Evolutionary conservation across 805 yeast genomes (phyloP).

Genomic region (Yarrowia sp.): DNA sequence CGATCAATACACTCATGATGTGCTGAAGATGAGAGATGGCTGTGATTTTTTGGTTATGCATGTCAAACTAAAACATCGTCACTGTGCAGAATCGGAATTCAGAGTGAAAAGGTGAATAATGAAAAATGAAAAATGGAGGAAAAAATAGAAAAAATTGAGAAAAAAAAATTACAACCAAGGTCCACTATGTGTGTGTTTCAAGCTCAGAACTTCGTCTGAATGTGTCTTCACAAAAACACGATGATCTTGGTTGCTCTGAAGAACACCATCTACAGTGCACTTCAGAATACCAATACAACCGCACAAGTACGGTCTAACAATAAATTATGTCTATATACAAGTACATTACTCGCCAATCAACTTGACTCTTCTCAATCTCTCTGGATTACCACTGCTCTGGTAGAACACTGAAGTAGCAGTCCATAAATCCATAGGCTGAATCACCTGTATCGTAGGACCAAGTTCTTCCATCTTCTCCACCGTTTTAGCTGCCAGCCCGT

Average conservation of each 20-base stretch:
- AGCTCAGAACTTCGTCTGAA: too few species aligned
- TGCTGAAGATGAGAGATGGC: background rate
- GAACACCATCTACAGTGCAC: too few species aligned
- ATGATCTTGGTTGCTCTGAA: too few species aligned
- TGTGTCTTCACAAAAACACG: too few species aligned
- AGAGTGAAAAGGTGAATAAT: too few species aligned
- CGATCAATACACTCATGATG: conserved; percentile 20
- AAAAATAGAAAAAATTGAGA: background rate
- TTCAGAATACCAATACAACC: too few species aligned
- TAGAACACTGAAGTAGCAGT: conserved; percentile 1
- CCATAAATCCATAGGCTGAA: conserved; percentile 12
- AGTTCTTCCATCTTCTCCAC: background rate
- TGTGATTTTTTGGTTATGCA: background rate
- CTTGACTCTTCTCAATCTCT: conserved; percentile 2
- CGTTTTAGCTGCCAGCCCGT: background rate
- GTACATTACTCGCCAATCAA: conserved; percentile 8
- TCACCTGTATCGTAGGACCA: background rate
- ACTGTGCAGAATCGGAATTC: background rate
- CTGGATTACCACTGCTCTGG: conserved; percentile 12
- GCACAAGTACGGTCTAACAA: too few species aligned
- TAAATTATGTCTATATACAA: too few species aligned
- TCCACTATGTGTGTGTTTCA: too few species aligned
- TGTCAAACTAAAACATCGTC: conserved; percentile 2
- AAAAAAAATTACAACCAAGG: too few species aligned
- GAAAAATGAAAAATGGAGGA: background rate